These are phyloP conservation scores for Rubroboletus pulcherrimus DNA, from an alignment of 768 basidiomycete genomes.

Conservation along the genomic window DNA sequence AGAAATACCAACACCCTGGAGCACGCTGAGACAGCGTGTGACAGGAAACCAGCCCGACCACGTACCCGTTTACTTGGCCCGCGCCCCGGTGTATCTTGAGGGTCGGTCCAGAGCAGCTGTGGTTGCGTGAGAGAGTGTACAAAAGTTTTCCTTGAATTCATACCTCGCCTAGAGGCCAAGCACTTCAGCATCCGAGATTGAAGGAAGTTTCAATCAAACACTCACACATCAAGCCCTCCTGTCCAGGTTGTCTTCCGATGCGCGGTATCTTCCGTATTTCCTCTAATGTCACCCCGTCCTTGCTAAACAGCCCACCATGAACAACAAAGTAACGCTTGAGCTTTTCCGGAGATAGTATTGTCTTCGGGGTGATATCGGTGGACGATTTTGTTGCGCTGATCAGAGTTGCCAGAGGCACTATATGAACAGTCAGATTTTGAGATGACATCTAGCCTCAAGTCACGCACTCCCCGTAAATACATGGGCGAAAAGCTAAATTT, in stretches of 20 bases:
- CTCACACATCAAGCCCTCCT: conserved; percentile 93
- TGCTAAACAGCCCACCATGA: conserved; percentile 95
- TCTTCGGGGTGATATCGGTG: conserved; percentile 33
- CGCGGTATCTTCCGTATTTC: conserved; percentile 88
- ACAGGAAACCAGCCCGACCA: conserved; percentile 8
- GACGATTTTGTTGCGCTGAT: conserved; percentile 67
- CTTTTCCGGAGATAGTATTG: conserved; percentile 81
- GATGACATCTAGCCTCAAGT: neutral
- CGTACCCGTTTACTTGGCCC: conserved; percentile 94
- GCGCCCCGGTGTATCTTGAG: conserved; percentile 81
- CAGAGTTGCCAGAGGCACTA: conserved; percentile 89
- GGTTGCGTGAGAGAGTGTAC: conserved; percentile 8
- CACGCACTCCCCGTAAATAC: conserved; percentile 82
- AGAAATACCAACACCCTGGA: conserved; percentile 87
- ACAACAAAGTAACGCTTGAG: conserved; percentile 89
- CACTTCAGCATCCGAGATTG: conserved; percentile 8
- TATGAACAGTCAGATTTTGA: conserved; percentile 5
- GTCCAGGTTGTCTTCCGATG: conserved; percentile 86
- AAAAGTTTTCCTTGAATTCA: neutral
- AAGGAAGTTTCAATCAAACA: conserved; percentile 1
- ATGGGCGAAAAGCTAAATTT: conserved; percentile 77
- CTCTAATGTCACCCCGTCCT: conserved; percentile 90
- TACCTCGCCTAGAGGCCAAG: conserved; percentile 56
- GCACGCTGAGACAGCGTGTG: conserved; percentile 13
- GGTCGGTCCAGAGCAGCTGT: conserved; percentile 94